Base-by-base conservation (phyloP, 1,284 basidiomycete species). In the Rhodotorula sp. region DNA sequence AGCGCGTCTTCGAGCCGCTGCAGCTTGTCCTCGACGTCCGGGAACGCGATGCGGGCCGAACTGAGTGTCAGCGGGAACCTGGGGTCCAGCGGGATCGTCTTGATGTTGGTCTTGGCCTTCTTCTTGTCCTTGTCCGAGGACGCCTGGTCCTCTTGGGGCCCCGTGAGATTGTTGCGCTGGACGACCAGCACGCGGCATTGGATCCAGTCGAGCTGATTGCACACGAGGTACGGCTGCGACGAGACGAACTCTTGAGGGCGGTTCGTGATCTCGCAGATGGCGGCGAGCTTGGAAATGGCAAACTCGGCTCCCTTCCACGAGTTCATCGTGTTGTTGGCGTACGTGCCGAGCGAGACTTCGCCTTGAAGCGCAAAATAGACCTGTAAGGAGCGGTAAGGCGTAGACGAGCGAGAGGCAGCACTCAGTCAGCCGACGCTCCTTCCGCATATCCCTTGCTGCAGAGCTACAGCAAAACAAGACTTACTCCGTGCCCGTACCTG, bases 261-360 rank as follows among this genome's bases (percentile, higher is more conserved):
- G 59, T 77, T 77, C 59, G 72, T 69, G 28, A 77, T 67, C 62
- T 77, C 76, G 64, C 68, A 70, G 23, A 77, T n/a, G 18, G 74
- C 74, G 5, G 74, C 73, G 12, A 77, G 38, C 62, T 71, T 70
- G 19, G 55, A 65, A 38, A 75, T 61, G 0, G 66, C 26, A 45
- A 69, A 75, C 16, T 76, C 75, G 48, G 68, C 57, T 49, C 72
- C 70, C 72, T 76, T 76, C 76, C 76, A 77, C 3, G 45, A n/a
- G 8, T 49, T 49, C 21, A 18, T 28, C 2, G 71, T 26, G 10
- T 43, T 16, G n/a, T 58, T 45, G 1, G 74, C 62, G 56, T 77
- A 77, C 14, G 38, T 31, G 0, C 70, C 71, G 28, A 71, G 64
- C 45, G 67, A 68, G 7, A 68, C 23, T 1, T 62, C 55, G 0